Base-by-base conservation (phyloP, 2,329 filamentous ascomycete genomes). In the Aspergillus neoniger region DNA sequence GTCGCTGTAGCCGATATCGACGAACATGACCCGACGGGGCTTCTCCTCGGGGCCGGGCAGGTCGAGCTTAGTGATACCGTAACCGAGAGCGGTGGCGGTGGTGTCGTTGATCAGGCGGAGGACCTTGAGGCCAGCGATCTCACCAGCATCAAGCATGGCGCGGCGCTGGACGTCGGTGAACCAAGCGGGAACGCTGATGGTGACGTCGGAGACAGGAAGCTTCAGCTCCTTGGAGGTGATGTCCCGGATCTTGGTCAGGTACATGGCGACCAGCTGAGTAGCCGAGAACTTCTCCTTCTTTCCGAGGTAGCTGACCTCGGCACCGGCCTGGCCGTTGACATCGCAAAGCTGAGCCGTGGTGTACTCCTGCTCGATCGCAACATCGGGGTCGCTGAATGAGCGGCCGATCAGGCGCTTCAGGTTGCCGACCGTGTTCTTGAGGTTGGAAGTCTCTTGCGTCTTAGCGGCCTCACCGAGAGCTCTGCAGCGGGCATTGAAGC, bases 371-470 rank as follows among this genome's bases (percentile, higher is more conserved):
- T 99, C 95, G 75, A 95, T 85, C 80, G 92, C 86, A 65, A 96
- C 85, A 85, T 99, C 95, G 75, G 95, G 92, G 76, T 99, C 95
- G 77, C 85, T 89, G 80, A 94, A 85, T 65, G 86, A 84, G 76
- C 95, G 92, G 75, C 95, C 95, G 74, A 90, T 90, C 70, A 99
- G 88, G 74, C 95, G 91, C 83, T 96, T 96, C 73, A 99, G 86
- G 69, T 88, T 93, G 78, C 87, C 85, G 81, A 99, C 91, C 69
- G 95, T 99, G 86, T 99, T 99, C 85, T 98, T 99, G 74, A 98
- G 88, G 85, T 99, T 99, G 75, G 94, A 96, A 77, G 96, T 96
- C 82, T 99, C 95, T 82, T 97, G 94, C 69, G 94, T 98, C 87
- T 98, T 98, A 70, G 95, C 95, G 60, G 91, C 81, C 83, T 99